These are phyloP conservation scores for Lavandula angustifolia DNA, from an alignment of 257 asterid species.

Conservation along the genomic window DNA sequence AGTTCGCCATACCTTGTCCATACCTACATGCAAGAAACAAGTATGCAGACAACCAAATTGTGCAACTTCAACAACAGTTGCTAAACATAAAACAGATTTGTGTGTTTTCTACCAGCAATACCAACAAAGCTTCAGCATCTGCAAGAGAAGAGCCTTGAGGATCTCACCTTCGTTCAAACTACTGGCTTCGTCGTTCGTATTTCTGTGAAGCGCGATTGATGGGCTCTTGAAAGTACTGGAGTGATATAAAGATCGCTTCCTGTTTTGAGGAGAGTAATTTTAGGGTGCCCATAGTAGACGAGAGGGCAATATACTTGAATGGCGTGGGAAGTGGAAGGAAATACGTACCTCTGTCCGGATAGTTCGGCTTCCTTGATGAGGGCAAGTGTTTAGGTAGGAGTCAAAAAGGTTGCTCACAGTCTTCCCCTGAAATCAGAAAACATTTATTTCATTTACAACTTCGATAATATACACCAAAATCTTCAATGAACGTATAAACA, in stretches of 20 bases:
- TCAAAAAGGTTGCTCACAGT: constrained; percentile 61
- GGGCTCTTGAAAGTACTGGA: constrained; percentile 94
- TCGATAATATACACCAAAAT: too few relatives aligned
- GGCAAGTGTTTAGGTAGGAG: constrained; percentile 78
- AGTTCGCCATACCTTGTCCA: too few relatives aligned
- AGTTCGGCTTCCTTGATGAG: constrained; percentile 97
- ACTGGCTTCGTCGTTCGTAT: constrained; percentile 16
- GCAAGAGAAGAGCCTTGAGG: neutral
- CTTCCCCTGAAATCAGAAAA: constrained; percentile 57
- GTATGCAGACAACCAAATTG: neutral
- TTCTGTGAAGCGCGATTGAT: constrained; percentile 45
- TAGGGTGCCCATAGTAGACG: neutral
- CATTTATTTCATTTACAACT: neutral
- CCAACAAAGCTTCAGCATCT: neutral
- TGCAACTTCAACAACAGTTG: too few relatives aligned
- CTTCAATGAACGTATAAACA: too few relatives aligned
- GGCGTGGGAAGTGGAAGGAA: neutral
- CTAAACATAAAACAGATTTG: neutral
- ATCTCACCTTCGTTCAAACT: neutral
- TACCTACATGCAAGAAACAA: too few relatives aligned
- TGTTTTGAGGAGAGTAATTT: constrained; percentile 29
- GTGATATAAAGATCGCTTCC: constrained; percentile 89
- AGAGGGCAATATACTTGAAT: neutral
- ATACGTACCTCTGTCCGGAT: constrained; percentile 80
- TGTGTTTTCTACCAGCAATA: neutral